phyloP scores from a whole-genome alignment of 768 basidiomycete species.

The Leucocoprinus sp. region DNA sequence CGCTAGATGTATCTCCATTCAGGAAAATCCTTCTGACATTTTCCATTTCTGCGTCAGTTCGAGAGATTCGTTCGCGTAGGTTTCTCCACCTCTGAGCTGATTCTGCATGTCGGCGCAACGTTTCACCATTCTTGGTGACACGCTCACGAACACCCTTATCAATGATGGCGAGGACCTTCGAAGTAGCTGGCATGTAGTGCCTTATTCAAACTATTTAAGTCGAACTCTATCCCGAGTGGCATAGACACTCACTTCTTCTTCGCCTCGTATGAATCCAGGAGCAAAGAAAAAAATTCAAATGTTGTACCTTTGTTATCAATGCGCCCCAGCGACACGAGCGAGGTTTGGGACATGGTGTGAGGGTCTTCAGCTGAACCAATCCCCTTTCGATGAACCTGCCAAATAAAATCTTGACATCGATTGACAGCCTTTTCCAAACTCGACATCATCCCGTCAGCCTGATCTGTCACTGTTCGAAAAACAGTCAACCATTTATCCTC shows the following conservation, averaged over 20 bases:
- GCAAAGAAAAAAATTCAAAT: conserved; percentile 54
- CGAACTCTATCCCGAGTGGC: conserved; percentile 10
- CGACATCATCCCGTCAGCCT: conserved; percentile 97
- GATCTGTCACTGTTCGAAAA: conserved; percentile 88
- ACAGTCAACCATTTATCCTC: conserved; percentile 97
- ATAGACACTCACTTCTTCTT: conserved; percentile 66
- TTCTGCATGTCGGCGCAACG: conserved; percentile 81
- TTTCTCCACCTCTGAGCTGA: conserved; percentile 81
- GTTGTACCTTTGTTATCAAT: conserved; percentile 45
- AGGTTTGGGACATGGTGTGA: conserved; percentile 4
- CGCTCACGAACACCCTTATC: conserved; percentile 91
- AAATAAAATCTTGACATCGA: conserved; percentile 86
- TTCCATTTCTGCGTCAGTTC: conserved; percentile 82
- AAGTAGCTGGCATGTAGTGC: conserved; percentile 91
- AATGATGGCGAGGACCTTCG: conserved; percentile 87
- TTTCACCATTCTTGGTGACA: conserved; percentile 95
- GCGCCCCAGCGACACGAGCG: conserved; percentile 37
- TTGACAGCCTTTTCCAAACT: conserved; percentile 90
- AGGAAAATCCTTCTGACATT: conserved; percentile 51
- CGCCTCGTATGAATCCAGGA: conserved; percentile 74
- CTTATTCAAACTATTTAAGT: conserved; percentile 29
- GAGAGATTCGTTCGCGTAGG: conserved; percentile 67
- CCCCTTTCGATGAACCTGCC: conserved; percentile 62
- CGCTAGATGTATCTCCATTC: conserved; percentile 49
- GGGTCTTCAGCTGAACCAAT: conserved; percentile 33